phyloP scores from a whole-genome alignment of 1,284 basidiomycete genomes.

The Phellinidium pouzarii region DNA sequence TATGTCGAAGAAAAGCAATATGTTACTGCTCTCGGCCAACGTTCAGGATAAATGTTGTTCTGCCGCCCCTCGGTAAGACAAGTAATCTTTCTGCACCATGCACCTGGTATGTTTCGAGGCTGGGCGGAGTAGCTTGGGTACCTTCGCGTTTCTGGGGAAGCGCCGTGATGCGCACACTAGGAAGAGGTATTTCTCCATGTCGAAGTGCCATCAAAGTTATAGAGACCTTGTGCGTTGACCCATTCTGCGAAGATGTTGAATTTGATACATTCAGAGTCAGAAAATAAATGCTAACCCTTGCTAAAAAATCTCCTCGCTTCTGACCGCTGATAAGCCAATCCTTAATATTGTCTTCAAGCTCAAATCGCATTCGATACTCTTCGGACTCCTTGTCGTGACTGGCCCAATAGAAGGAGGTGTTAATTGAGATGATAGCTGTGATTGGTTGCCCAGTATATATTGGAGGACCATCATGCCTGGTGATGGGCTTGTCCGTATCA shows the following conservation, averaged over 20 bases:
- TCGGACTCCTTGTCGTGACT: slow-evolving; percentile 35
- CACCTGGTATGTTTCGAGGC: slow-evolving; percentile 64
- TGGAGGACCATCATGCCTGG: slow-evolving; percentile 29
- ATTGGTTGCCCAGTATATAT: slow-evolving; percentile 76
- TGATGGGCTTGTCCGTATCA: slow-evolving; percentile 21
- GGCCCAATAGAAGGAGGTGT: slow-evolving; percentile 72
- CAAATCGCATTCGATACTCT: slow-evolving; percentile 59
- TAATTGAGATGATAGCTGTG: slow-evolving; percentile 53
- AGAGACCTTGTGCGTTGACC: slow-evolving; percentile 44
- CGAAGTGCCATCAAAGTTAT: slow-evolving; percentile 74
- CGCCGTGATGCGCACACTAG: slow-evolving; percentile 59
- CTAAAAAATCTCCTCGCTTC: slow-evolving; percentile 71
- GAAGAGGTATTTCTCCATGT: slow-evolving; percentile 67
- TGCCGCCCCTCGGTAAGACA: slow-evolving; percentile 69
- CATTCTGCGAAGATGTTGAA: slow-evolving; percentile 41
- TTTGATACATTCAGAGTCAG: neutral
- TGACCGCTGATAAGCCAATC: slow-evolving; percentile 81
- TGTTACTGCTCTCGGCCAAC: slow-evolving; percentile 41
- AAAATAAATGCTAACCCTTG: slow-evolving; percentile 39
- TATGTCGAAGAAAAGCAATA: neutral
- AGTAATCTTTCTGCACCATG: slow-evolving; percentile 71
- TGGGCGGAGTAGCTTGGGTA: slow-evolving; percentile 50
- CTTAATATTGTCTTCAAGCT: slow-evolving; percentile 65
- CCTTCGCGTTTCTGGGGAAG: slow-evolving; percentile 44
- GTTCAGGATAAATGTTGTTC: slow-evolving; percentile 70